phyloP scores from a whole-genome alignment of 2,329 filamentous ascomycete species.

The Ramularia endophylla region DNA sequence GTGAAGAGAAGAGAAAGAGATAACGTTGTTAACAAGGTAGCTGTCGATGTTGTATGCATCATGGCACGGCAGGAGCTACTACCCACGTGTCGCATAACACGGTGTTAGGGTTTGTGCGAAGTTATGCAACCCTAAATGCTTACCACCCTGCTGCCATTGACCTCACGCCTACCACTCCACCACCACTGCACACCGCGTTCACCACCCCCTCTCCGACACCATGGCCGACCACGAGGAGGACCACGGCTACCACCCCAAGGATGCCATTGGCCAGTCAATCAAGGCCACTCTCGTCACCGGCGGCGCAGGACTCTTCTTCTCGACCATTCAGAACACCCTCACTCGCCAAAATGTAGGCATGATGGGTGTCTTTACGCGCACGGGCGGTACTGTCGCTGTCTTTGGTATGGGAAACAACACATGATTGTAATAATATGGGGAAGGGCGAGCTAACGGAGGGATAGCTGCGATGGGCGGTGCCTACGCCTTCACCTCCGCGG shows the following conservation, averaged over 20 bases:
- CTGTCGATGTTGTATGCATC: no score
- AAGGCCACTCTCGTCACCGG: conserved; percentile 61
- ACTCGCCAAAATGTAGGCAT: conserved; percentile 74
- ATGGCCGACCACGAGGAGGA: conserved; percentile 41
- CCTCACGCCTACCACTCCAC: no score
- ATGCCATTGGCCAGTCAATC: conserved; percentile 64
- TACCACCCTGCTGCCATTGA: no score
- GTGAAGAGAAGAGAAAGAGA: no score
- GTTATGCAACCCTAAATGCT: no score
- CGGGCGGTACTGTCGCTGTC: conserved; percentile 65
- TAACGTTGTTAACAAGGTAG: no score
- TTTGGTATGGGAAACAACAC: conserved; percentile 47
- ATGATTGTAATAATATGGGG: not conserved
- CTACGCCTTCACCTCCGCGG: conserved; percentile 70
- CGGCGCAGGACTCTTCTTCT: conserved; percentile 62
- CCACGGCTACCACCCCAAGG: conserved; percentile 59
- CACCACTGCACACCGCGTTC: not conserved
- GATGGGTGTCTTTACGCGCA: conserved; percentile 72
- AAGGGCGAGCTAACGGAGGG: conserved; percentile 3
- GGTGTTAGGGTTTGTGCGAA: no score
- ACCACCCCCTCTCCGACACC: conserved; percentile 25
- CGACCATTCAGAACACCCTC: conserved; percentile 81
- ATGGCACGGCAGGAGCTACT: no score
- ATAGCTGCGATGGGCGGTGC: conserved; percentile 66
- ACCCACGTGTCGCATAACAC: not conserved